Evolutionary conservation across 2,329 filamentous ascomycete species (phyloP), one percentile per base, ranked within the genome.

Genomic region (Hawksworthiomyces lignivorus): DNA sequence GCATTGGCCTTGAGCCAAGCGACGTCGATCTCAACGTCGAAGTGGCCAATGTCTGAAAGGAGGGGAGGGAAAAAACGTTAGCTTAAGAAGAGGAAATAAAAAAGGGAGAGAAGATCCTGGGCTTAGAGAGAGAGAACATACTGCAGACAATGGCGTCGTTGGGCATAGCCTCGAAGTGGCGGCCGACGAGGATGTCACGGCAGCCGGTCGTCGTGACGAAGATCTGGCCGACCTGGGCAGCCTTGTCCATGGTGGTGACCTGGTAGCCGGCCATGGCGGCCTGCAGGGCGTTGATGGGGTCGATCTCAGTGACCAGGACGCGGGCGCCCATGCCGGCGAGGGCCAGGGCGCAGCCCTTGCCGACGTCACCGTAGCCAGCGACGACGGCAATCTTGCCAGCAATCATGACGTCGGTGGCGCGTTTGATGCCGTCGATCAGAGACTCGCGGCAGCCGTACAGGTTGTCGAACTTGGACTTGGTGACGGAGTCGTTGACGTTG

Each of bases 401-500:
- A 77, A 97, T 90, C 92, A 98, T 98, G 70, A 97, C 92, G 75
- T 98, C 90, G 68, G 92, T 98, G 59, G 92, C 90, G 75, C 90
- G 90, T 86, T 97, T 98, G 82, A 98, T 97, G 68, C 92, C 92
- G 68, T 98, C 92, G 61, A 98, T 82, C 59, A 98, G 84, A 52
- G 90, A 96, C 77, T 97, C 92, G 66, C 88, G 84, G 87, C 92
- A 97, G 63, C 92, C 90, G 80, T 97, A 98, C 54, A 97, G 75
- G 83, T 98, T 98, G 81, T 97, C 92, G 68, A 98, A 98, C 81
- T 98, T 98, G 73, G 88, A 95, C 84, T 97, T 98, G 70, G 92
- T 98, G 64, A 98, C 90, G 47, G 85, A 89, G 82, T 98, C 90
- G 76, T 98, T 97, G 78, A 98, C 90, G 71, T 98, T 98, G 82